These are phyloP conservation scores for Ascomycota sp. DNA, from an alignment of 2,329 filamentous ascomycete species.

Conservation along the genomic window DNA sequence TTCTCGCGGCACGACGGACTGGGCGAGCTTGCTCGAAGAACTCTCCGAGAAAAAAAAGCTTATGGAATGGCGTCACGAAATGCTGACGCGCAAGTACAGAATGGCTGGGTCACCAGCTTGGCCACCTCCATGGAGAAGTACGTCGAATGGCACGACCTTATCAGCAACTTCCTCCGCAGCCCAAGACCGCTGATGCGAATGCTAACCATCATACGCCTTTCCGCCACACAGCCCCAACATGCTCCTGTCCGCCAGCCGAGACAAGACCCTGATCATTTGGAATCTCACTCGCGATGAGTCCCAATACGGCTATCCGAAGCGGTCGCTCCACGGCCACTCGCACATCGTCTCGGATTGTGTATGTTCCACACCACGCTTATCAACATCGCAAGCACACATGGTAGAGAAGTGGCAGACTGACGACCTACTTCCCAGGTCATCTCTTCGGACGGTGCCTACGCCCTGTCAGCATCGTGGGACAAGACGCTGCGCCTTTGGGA, in stretches of 20 bases:
- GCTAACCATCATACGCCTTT: neutral
- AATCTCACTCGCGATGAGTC: slow-evolving; percentile 97
- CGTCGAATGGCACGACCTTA: slow-evolving; percentile 11
- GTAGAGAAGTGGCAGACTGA: no score
- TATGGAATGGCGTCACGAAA: no score
- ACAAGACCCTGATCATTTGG: slow-evolving; percentile 99
- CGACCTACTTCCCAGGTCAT: slow-evolving; percentile 58
- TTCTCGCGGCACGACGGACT: no score
- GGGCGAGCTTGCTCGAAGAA: no score
- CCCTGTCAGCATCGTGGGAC: slow-evolving; percentile 96
- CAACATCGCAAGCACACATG: no score
- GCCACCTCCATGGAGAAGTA: slow-evolving; percentile 98
- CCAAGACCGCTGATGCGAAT: neutral
- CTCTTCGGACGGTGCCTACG: slow-evolving; percentile 97
- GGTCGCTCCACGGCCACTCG: slow-evolving; percentile 93
- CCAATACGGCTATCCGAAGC: slow-evolving; percentile 97
- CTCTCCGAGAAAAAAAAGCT: no score
- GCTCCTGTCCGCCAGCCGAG: slow-evolving; percentile 90
- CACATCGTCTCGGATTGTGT: slow-evolving; percentile 99
- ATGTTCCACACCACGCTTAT: slow-evolving; percentile 24
- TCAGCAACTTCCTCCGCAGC: no score
- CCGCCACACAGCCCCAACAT: slow-evolving; percentile 62
- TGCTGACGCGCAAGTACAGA: slow-evolving; percentile 19
- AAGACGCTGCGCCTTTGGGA: slow-evolving; percentile 99
- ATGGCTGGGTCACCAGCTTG: slow-evolving; percentile 97